These are phyloP conservation scores for Actinomortierella ambigua DNA, from an alignment of 371 early-diverging fungal species.

Conservation along the genomic window DNA sequence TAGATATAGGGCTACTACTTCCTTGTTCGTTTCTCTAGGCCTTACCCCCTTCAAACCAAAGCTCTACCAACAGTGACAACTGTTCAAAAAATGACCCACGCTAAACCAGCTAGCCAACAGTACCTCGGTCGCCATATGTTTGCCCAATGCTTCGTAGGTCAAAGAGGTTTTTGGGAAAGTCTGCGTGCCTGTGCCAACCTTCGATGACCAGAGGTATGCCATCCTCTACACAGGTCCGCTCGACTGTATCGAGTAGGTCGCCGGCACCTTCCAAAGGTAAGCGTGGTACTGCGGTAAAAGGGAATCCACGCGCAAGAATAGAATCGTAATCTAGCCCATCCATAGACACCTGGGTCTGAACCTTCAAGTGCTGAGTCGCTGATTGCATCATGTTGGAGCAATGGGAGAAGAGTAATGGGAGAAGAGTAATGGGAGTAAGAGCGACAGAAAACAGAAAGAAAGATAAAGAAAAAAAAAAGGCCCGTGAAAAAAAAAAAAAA, in stretches of 20 bases:
- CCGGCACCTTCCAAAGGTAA: conserved; percentile 11
- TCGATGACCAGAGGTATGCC: conserved; percentile 56
- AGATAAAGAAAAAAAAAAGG: too few relatives aligned
- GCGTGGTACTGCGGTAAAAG: conserved; percentile 22
- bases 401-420: too few relatives aligned
- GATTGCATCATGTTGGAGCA: conserved; percentile 22
- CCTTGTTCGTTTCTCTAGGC: too few relatives aligned
- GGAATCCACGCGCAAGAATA: conserved; percentile 26
- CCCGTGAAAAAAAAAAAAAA: too few relatives aligned
- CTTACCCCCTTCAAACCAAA: too few relatives aligned
- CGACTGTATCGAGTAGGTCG: conserved; percentile 26
- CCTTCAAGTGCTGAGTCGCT: neutral
- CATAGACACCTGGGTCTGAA: conserved; percentile 15
- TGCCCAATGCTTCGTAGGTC: conserved; percentile 35
- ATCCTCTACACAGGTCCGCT: conserved; percentile 41
- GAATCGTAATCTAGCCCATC: conserved; percentile 7
- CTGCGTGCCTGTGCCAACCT: conserved; percentile 40
- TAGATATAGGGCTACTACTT: too few relatives aligned
- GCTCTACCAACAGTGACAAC: too few relatives aligned
- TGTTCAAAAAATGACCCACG: too few relatives aligned
- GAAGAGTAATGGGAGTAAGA: too few relatives aligned
- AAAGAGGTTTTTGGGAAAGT: conserved; percentile 48
- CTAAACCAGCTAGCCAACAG: neutral
- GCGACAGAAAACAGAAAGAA: too few relatives aligned
- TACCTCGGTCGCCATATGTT: conserved; percentile 43